phyloP scores from a whole-genome alignment of 2,329 filamentous ascomycete genomes.

The Talaromyces sp. region DNA sequence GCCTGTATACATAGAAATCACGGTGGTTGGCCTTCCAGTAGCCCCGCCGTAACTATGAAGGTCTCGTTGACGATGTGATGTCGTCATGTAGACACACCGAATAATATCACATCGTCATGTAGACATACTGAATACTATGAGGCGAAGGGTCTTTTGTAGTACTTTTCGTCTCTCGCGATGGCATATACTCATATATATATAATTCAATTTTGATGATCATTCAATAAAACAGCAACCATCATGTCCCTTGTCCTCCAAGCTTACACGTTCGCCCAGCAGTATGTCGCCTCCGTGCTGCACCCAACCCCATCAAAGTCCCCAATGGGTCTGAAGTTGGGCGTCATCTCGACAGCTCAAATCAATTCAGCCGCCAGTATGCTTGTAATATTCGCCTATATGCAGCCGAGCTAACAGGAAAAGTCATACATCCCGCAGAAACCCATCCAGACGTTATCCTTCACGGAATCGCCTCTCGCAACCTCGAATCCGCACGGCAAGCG shows the following conservation, averaged over 20 bases:
- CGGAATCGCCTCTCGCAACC: constrained; percentile 53
- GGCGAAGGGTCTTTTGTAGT: background rate
- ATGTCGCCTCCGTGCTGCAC: constrained; percentile 24
- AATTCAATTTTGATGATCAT: background rate
- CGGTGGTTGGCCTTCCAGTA: background rate
- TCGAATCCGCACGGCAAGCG: constrained; percentile 44
- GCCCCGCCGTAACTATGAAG: too few relatives aligned
- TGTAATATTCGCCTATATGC: background rate
- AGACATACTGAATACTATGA: background rate
- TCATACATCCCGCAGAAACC: constrained; percentile 47
- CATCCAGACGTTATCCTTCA: constrained; percentile 55
- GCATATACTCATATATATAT: background rate
- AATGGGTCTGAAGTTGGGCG: constrained; percentile 24
- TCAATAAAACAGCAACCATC: background rate
- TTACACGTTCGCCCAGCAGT: constrained; percentile 25
- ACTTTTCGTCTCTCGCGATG: background rate
- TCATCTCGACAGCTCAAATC: constrained; percentile 25
- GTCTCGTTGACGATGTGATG: constrained; percentile 7
- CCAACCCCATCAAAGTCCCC: constrained; percentile 23
- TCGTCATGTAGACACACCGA: background rate
- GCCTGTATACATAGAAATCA: background rate
- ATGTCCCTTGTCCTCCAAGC: constrained; percentile 28
- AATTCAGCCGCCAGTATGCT: constrained; percentile 27
- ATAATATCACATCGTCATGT: background rate
- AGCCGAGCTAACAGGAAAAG: constrained; percentile 7